Evolutionary conservation across 2,329 filamentous ascomycete genomes (phyloP), one percentile per base, ranked within the genome.

Genomic region (Colletotrichum higginsianum): DNA sequence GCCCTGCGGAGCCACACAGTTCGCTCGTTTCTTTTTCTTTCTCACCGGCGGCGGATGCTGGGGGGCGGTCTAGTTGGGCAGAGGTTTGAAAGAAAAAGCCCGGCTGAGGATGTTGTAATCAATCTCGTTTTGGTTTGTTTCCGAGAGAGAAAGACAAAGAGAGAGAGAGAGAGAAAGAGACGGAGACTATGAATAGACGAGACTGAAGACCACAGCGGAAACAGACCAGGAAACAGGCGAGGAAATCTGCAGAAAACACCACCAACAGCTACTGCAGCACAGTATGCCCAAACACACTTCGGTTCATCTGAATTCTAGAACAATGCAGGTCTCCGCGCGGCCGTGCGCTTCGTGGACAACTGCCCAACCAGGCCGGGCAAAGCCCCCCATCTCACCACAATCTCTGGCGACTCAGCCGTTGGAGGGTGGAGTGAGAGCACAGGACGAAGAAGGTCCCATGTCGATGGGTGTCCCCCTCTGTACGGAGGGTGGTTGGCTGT

Each of bases 261-360:
- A n/a, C 35, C 30, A n/a, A 21, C 11, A 30, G 35, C 11, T n/a
- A 8, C 30, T 30, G 30, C 16, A 21, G 38, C 61, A 55, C 61
- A 55, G 61, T 52, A 46, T 13, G 38, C 12, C 47, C 11, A 53
- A 46, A 46, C 18, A 44, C 49, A 26, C 35, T 55, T 42, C 16
- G 38, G 61, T 63, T 63, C 61, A 26, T 63, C 61, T 55, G 49
- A 63, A 63, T 12, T 50, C 35, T 23, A 61, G n/a, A 61, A 61
- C 46, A 61, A 38, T 49, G 46, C 44, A 50, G 49, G 38, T 55
- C 38, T 63, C 50, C 38, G 8, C 26, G 44, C 38, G 38, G 23
- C 50, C 61, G 49, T 63, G 61, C 61, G 18, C 61, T 26, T 44
- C n/a, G n/a, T 44, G 61, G 61, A 63, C 38, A 21, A 38, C 61